Conservation (phyloP, 108 stramenopile genomes). For the Cylindrotheca closterium region DNA sequence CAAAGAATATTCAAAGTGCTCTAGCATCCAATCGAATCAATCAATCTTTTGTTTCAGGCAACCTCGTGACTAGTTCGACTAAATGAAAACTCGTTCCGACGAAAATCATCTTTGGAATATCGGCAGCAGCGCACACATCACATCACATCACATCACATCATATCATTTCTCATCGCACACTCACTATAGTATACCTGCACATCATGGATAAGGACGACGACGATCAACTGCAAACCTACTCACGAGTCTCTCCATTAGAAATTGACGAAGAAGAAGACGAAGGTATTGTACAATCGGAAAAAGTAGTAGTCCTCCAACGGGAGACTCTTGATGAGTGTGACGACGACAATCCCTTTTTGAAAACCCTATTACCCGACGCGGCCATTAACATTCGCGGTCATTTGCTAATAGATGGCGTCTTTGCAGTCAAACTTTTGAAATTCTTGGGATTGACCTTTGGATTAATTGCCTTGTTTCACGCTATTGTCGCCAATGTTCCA, state of each 20-base stretch:
- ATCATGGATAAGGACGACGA: background rate
- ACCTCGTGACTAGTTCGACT: too few relatives aligned
- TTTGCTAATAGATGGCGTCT: conserved; percentile 23
- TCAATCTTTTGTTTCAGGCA: too few relatives aligned
- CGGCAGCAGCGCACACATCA: too few relatives aligned
- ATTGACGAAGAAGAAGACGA: background rate
- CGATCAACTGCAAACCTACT: background rate
- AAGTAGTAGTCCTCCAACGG: background rate
- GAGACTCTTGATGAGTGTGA: background rate
- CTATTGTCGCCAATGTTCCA: conserved; percentile 21
- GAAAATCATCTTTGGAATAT: too few relatives aligned
- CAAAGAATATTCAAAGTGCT: too few relatives aligned
- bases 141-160: too few relatives aligned
- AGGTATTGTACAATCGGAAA: background rate
- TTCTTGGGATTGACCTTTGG: conserved; percentile 41
- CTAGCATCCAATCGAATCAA: too few relatives aligned
- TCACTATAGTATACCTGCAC: too few relatives aligned
- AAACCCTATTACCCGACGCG: conserved; percentile 16
- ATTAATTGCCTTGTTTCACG: conserved; percentile 44
- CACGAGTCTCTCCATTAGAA: background rate
- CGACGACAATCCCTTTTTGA: background rate
- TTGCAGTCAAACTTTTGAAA: conserved; percentile 53
- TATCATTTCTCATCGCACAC: too few relatives aligned
- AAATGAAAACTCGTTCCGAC: too few relatives aligned
- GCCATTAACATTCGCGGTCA: conserved; percentile 3